Evolutionary conservation across 2,329 filamentous ascomycete species (phyloP).

Genomic region (Diaporthe velutina): DNA sequence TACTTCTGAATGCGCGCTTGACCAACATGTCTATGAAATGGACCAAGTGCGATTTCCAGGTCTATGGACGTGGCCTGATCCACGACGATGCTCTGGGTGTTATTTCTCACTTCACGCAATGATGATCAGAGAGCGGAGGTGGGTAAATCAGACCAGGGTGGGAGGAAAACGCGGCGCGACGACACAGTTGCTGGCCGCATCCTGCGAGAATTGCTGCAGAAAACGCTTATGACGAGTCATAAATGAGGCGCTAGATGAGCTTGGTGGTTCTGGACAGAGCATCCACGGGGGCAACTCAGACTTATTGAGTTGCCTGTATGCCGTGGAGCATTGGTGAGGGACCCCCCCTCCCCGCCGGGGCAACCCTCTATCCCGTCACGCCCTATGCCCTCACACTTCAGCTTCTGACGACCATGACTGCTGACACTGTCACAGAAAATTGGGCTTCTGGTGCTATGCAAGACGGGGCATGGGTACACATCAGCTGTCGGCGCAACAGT

Average conservation of each 20-base stretch:
- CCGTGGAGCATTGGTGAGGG: constrained; percentile 3
- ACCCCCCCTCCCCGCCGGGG: too few relatives aligned
- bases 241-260: neutral
- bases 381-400: neutral
- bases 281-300: constrained; percentile 16
- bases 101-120: neutral
- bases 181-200: neutral
- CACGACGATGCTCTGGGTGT: neutral
- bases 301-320: neutral
- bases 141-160: neutral
- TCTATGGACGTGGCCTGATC: too few relatives aligned
- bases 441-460: neutral
- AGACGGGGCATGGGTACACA: neutral
- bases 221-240: neutral
- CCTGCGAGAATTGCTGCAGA: neutral
- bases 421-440: neutral
- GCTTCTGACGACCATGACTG: neutral
- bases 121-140: neutral
- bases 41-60: neutral
- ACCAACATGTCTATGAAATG: neutral
- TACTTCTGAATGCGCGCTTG: constrained; percentile 65
- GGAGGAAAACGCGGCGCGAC: neutral
- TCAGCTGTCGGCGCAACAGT: neutral
- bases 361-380: neutral
- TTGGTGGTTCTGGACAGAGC: neutral